Evolutionary conservation across 2,329 filamentous ascomycete genomes (phyloP).

Genomic region (Verticillium dahliae): DNA sequence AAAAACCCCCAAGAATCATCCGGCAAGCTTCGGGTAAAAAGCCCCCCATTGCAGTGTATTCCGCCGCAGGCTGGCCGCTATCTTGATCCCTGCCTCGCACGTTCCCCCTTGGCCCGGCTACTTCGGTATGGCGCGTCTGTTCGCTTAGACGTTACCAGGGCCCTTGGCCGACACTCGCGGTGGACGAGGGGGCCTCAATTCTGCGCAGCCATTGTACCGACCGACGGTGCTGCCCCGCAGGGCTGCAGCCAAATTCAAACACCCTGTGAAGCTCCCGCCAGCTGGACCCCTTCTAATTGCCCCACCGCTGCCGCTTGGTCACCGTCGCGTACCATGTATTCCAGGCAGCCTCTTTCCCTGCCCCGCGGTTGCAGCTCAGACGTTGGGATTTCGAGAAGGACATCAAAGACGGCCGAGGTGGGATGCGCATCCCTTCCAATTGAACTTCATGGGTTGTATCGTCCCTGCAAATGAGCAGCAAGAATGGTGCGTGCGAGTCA

Average conservation of each 20-base stretch:
- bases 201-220: neutral
- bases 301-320: neutral
- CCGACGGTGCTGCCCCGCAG: neutral
- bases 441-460: no score
- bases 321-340: neutral
- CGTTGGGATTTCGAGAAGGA: no score
- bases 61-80: no score
- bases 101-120: neutral
- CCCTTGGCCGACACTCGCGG: neutral
- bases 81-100: no score
- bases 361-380: neutral
- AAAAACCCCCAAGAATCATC: no score
- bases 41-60: no score
- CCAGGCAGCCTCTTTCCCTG: neutral
- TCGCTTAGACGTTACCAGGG: neutral
- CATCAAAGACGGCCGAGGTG: no score
- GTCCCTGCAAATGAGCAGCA: no score
- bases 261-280: neutral
- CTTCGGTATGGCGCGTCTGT: neutral
- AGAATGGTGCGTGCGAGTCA: no score
- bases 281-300: neutral
- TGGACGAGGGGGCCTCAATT: neutral
- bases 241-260: neutral
- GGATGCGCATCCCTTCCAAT: no score
- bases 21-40: no score